Base-by-base conservation (phyloP, 805 yeast species). In the Pichia rugopelliculosa region DNA sequence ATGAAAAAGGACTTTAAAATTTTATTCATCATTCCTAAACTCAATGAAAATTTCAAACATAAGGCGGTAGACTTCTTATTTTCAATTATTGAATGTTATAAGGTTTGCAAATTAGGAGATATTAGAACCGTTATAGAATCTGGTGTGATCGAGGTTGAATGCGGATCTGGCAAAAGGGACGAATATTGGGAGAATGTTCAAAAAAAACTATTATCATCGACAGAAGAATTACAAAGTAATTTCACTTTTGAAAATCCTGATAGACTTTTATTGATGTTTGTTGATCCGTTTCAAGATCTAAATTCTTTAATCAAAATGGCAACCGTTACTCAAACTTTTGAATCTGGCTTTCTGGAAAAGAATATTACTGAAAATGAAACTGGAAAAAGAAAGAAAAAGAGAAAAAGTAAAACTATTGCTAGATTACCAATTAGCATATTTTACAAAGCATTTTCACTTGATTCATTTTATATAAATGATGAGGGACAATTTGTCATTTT, bases 191-290 rank as follows among this genome's bases (percentile, higher is more conserved):
- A 54, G 9, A 52, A 45, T 39, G 42, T 33, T 6, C 46, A 30
- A 57, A 55, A 41, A 50, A 59, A 6, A 78, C 90, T 0, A 64
- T 67, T 21, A 80, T 79, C 44, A 71, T 95, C 52, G 84, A 95
- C 91, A 64, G 66, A 39, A 82, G 82, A 39, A 71, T 76, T 11
- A 64, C 74, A 39, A 65, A 72, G 17, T 67, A 76, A 65, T 74
- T 78, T 52, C 74, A 73, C 42, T 15, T n/a, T 41, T n/a, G 51
- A 51, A 12, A 39, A 42, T 17, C 46, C 47, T 7, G 39, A 26
- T 41, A 43, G 46, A 15, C 30, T 50, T 15, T 60, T 81, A 13
- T 57, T 82, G 6, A 55, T 82, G 34, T 74, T 83, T 46, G 71
- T 76, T 1, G 69, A 74, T 46, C 73, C 70, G 26, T 69, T 72